Percentiles rank a stretch among this genome's conserved stretches.
phyloP scores from a whole-genome alignment of 2,329 filamentous ascomycete species.

The Neofusicoccum ribis region DNA sequence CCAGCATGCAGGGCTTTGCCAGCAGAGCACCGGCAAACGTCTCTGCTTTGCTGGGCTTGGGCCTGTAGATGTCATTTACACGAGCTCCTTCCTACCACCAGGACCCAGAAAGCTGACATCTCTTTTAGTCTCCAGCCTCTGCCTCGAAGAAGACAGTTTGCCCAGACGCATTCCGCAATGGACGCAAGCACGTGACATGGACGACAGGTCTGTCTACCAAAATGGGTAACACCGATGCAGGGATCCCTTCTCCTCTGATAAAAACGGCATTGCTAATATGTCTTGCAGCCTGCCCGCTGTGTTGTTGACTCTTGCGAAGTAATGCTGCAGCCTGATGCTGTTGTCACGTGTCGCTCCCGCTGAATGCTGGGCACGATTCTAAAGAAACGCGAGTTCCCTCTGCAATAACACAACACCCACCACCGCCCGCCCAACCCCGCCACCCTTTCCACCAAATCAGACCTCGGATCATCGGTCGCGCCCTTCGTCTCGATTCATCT shows the following conservation, averaged over 20 bases:
- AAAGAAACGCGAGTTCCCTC: slow-evolving; percentile 12
- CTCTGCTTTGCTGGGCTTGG: not conserved
- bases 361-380: slow-evolving; percentile 12
- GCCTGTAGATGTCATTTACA: not conserved
- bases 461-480: slow-evolving; percentile 6
- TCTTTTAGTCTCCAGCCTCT: not conserved
- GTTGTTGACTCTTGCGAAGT: not conserved
- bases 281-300: not conserved
- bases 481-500: not conserved
- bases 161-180: not conserved
- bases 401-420: slow-evolving; percentile 14
- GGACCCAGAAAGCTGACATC: not conserved
- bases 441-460: not conserved
- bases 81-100: not conserved
- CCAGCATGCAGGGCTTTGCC: not conserved
- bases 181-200: not conserved
- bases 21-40: not conserved
- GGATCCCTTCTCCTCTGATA: not conserved
- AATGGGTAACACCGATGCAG: not conserved
- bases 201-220: not conserved
- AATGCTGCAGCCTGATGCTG: slow-evolving; percentile 3
- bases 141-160: not conserved
- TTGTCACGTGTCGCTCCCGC: not conserved
- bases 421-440: slow-evolving; percentile 15
- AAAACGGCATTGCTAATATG: not conserved